Conservation (phyloP, 805 yeast species). For the Pichia ethanolica region DNA sequence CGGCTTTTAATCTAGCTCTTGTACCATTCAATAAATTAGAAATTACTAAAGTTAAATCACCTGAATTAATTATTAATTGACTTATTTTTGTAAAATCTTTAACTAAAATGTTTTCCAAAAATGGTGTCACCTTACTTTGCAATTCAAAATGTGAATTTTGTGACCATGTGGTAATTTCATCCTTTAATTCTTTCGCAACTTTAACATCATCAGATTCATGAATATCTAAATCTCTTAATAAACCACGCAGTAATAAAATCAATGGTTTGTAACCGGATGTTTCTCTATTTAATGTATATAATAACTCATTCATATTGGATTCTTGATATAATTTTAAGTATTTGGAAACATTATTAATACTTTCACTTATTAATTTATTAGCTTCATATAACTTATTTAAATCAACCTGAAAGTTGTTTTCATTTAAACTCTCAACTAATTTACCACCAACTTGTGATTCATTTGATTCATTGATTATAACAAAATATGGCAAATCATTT, state of each 20-base stretch:
- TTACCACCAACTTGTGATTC: not conserved
- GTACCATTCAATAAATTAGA: constrained; percentile 23
- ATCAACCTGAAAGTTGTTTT: constrained; percentile 16
- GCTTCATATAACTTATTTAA: constrained; percentile 22
- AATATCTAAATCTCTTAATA: constrained; percentile 17
- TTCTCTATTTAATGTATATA: constrained; percentile 22
- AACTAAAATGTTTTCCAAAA: constrained; percentile 21
- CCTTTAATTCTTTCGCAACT: constrained; percentile 9
- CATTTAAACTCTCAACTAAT: not conserved
- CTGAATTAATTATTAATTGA: constrained; percentile 27
- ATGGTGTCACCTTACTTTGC: constrained; percentile 27
- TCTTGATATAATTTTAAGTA: constrained; percentile 22
- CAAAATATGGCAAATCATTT: constrained; percentile 23
- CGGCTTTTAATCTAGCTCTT: constrained; percentile 18
- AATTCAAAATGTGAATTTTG: constrained; percentile 29
- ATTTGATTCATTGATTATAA: constrained; percentile 14
- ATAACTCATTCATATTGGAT: constrained; percentile 22
- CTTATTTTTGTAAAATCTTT: constrained; percentile 23
- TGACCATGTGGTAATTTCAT: constrained; percentile 26
- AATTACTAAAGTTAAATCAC: constrained; percentile 26
- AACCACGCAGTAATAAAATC: constrained; percentile 18
- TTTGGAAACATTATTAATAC: constrained; percentile 20
- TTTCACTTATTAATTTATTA: constrained; percentile 22
- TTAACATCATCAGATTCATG: constrained; percentile 1
- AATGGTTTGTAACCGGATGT: constrained; percentile 26